A percentile compares a stretch with the other conserved stretches of the same genome.
Evolutionary conservation across 2,329 filamentous ascomycete species (phyloP).

Genomic region (Claviceps spartinae): DNA sequence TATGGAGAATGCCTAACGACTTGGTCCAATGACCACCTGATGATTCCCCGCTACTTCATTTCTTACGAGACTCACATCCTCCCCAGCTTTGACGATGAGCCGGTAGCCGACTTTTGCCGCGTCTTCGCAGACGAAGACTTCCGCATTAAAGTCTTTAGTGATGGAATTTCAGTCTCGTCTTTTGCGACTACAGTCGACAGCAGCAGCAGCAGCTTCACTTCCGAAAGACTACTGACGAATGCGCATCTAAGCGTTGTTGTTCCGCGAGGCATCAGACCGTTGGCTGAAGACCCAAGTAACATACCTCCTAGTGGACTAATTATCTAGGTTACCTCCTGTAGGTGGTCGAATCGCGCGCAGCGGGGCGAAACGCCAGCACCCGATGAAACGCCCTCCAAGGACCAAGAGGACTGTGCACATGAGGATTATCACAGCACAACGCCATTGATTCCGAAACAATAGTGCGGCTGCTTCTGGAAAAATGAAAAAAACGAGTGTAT

Average conservation of each 20-base stretch:
- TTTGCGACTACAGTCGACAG: neutral
- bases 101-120: neutral
- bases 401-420: neutral
- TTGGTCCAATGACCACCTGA: neutral
- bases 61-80: neutral
- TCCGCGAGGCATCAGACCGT: neutral
- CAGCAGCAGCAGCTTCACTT: neutral
- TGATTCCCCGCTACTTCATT: neutral
- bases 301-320: too few species aligned
- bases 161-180: slow-evolving; percentile 1
- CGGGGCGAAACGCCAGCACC: too few species aligned
- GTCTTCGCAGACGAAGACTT: slow-evolving; percentile 3
- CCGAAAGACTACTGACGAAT: neutral
- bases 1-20: neutral
- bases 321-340: too few species aligned
- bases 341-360: too few species aligned
- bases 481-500: neutral
- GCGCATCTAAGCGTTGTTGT: neutral
- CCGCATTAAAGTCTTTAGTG: neutral
- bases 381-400: neutral
- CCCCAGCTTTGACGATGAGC: too few species aligned
- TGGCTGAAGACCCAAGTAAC: too few species aligned
- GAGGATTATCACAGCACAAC: neutral
- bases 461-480: neutral
- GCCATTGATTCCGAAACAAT: neutral